Percentiles rank a stretch among this genome's conserved stretches.
Conservation (phyloP, 2,329 filamentous ascomycete species). For the Colletotrichum sp. region DNA sequence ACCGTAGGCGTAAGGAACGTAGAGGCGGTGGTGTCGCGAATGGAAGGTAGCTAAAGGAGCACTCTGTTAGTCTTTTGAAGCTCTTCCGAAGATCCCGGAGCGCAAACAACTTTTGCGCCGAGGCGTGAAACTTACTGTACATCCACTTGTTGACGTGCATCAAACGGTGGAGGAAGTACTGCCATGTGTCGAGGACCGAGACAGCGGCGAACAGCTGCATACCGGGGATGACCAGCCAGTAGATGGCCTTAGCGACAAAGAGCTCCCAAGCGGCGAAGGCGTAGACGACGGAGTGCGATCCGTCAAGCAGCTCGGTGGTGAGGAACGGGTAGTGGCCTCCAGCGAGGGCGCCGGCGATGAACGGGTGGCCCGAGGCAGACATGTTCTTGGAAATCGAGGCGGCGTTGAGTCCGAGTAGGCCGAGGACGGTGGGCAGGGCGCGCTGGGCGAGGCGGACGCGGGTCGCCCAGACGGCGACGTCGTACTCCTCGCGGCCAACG, state of each 20-base stretch:
- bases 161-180: conserved; percentile 93
- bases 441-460: conserved; percentile 80
- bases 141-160: conserved; percentile 99
- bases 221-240: conserved; percentile 77
- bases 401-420: conserved; percentile 78
- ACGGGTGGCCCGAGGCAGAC: conserved; percentile 67
- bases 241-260: conserved; percentile 74
- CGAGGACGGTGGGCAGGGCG: conserved; percentile 74
- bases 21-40: conserved; percentile 93
- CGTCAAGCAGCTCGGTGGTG: conserved; percentile 59
- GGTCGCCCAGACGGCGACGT: conserved; percentile 89
- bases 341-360: conserved; percentile 75
- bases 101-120: conserved; percentile 26
- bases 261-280: conserved; percentile 88
- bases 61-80: not conserved
- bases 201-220: conserved; percentile 80
- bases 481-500: conserved; percentile 80
- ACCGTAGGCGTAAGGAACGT: conserved; percentile 96
- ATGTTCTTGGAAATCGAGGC: conserved; percentile 77
- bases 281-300: conserved; percentile 60
- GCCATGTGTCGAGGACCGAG: conserved; percentile 89
- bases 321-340: conserved; percentile 83
- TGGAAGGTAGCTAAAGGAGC: conserved; percentile 76
- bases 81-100: not conserved
- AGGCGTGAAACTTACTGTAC: conserved; percentile 79